phyloP scores from a whole-genome alignment of 1,139 yeast species.

The Kluyveromyces marxianus region DNA sequence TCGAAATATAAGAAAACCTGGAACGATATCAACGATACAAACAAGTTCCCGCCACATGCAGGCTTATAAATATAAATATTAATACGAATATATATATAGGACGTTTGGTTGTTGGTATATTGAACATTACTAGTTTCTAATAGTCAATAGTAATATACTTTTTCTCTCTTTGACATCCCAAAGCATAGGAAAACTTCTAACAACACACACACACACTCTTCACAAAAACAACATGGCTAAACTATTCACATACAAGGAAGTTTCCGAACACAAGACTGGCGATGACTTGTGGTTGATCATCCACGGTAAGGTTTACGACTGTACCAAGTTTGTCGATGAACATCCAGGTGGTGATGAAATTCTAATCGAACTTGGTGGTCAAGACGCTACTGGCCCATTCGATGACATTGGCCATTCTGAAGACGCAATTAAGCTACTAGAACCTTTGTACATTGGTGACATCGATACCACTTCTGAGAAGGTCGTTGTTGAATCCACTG shows the following conservation, averaged over 20 bases:
- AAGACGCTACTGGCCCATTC: constrained; percentile 89
- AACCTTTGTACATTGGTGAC: constrained; percentile 62
- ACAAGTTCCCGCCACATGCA: too few species aligned
- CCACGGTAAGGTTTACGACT: constrained; percentile 86
- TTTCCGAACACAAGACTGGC: constrained; percentile 65
- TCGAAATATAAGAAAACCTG: not conserved
- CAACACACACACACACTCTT: not conserved
- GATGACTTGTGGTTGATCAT: constrained; percentile 88
- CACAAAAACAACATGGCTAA: constrained; percentile 30
- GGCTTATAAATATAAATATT: too few species aligned
- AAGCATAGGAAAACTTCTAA: not conserved
- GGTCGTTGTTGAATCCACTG: constrained; percentile 11
- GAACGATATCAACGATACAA: not conserved
- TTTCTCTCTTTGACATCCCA: too few species aligned
- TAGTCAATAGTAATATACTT: too few species aligned
- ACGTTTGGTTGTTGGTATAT: too few species aligned
- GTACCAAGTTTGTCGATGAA: constrained; percentile 78
- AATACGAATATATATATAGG: too few species aligned
- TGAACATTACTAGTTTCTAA: too few species aligned
- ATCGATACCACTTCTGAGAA: constrained; percentile 39
- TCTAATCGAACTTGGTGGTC: constrained; percentile 81
- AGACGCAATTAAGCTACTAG: constrained; percentile 78
- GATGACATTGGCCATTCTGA: constrained; percentile 98
- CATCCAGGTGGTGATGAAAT: constrained; percentile 99
- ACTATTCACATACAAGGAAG: constrained; percentile 56